phyloP scores from a whole-genome alignment of 139 green algal genomes.

The Tetratostichococcus sp. region DNA sequence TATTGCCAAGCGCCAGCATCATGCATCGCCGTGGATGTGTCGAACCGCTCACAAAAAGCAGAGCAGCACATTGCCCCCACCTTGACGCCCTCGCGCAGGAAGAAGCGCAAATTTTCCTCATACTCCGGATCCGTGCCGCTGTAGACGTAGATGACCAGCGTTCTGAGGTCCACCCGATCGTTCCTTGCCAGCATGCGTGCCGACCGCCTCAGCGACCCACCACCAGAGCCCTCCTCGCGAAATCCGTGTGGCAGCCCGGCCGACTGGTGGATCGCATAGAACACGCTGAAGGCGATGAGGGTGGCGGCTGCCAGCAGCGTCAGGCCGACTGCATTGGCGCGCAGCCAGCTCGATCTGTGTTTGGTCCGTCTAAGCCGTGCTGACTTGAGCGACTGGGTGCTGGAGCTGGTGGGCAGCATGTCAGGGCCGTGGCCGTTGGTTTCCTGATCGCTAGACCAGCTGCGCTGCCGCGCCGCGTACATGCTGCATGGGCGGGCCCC shows the following conservation, averaged over 20 bases:
- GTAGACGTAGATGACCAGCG: conserved; percentile 70
- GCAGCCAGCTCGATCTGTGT: neutral
- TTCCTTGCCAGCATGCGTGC: neutral
- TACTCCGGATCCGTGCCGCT: conserved; percentile 65
- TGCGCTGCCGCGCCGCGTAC: neutral
- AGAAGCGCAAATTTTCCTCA: conserved; percentile 61
- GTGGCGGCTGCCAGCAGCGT: neutral
- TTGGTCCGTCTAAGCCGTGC: neutral
- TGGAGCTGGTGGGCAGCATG: neutral
- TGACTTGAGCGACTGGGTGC: neutral
- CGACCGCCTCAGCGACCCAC: neutral
- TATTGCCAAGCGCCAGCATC: no score
- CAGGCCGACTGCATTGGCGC: neutral
- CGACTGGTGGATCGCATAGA: neutral
- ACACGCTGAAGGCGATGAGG: neutral
- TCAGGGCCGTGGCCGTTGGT: neutral
- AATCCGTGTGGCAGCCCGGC: neutral
- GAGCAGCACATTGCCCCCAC: no score
- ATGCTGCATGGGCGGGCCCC: no score
- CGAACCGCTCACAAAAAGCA: no score
- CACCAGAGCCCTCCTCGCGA: no score
- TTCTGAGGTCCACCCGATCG: conserved; percentile 3
- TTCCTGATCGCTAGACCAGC: neutral
- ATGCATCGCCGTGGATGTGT: no score
- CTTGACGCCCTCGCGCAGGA: conserved; percentile 53